Conservation (phyloP, 371 early-diverging fungal genomes). For the Mucor lusitanicus region DNA sequence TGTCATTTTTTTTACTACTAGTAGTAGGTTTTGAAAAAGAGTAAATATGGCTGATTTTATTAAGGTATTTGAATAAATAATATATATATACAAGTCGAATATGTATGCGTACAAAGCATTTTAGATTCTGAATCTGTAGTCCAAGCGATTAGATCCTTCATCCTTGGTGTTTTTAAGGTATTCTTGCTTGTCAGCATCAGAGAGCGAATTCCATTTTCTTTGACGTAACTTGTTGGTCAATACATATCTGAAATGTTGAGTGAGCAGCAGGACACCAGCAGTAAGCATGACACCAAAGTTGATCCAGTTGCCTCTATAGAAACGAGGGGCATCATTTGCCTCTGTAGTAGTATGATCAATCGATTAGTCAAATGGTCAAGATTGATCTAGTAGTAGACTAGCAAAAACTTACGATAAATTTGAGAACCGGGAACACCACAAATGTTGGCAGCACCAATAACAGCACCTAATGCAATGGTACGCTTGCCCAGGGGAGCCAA, state of each 20-base stretch:
- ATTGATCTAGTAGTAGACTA: too few species aligned
- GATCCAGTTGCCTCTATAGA: constrained; percentile 43
- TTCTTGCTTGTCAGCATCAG: constrained; percentile 27
- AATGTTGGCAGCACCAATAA: constrained; percentile 48
- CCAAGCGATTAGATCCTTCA: constrained; percentile 38
- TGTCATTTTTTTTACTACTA: too few species aligned
- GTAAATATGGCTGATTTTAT: background rate
- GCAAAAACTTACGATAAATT: constrained; percentile 38
- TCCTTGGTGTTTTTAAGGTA: constrained; percentile 33
- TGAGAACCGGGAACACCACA: constrained; percentile 45
- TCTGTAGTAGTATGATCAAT: background rate
- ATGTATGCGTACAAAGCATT: too few species aligned
- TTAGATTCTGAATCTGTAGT: constrained; percentile 37
- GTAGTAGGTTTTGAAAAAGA: too few species aligned
- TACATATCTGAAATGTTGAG: constrained; percentile 27
- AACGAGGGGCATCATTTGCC: constrained; percentile 38
- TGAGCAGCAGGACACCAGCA: constrained; percentile 14
- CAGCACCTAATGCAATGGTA: constrained; percentile 46
- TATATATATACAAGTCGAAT: background rate
- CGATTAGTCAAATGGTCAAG: background rate
- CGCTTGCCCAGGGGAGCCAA: constrained; percentile 53
- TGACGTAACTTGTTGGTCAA: constrained; percentile 35
- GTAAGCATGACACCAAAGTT: constrained; percentile 16
- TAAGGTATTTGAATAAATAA: background rate
- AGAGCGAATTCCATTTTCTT: constrained; percentile 32